Base-by-base conservation (phyloP, 2,329 filamentous ascomycete species). In the Penicillium fuscoglaucum region DNA sequence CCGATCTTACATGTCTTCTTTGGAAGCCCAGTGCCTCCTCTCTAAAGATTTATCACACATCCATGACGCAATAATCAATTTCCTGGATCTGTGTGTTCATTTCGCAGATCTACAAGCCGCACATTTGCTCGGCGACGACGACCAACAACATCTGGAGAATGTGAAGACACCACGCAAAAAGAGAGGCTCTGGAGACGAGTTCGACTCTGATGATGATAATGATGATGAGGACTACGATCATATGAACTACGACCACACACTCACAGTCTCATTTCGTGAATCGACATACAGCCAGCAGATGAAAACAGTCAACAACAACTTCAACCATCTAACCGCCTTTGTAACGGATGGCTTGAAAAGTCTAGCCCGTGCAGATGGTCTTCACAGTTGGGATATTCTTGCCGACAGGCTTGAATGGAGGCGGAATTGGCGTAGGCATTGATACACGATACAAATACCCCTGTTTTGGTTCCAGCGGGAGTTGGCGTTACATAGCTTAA, bases 381-480 rank as follows among this genome's bases (percentile, higher is more conserved):
- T 90, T 75, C 82, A 68, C 69, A 83, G 87, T 70, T 93, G 92
- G 89, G 90, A 95, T 74, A 85, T 89, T 59, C 72, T 96, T 60
- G 91, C 90, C 0, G 91, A 96, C 73, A 90, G 89, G 79, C 74
- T 96, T 45, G 89, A 93, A 51, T 78, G 75, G 75, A 71, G 73
- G 52, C 47, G 44, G 68, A 68, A 28, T 28, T 53, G 41, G 41
- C 51, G 41, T 19, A 53, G 41, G 17, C 40, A 21, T 10, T 53
- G 40, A 53, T 53, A 43, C 49, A 52, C 28, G 37, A 52, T 40
- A 53, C 12, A 46, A 33, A 53, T 53, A 53, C 51, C 51, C 51
- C 24, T 44, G 39, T 52, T 52, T 53, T 47, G 1, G 21, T 37
- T 53, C 17, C 2, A 46, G 50, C 40, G 51, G 51, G 51, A 46